Base-by-base conservation (phyloP, 371 early-diverging fungal species). In the Actinomortierella wolfii region DNA sequence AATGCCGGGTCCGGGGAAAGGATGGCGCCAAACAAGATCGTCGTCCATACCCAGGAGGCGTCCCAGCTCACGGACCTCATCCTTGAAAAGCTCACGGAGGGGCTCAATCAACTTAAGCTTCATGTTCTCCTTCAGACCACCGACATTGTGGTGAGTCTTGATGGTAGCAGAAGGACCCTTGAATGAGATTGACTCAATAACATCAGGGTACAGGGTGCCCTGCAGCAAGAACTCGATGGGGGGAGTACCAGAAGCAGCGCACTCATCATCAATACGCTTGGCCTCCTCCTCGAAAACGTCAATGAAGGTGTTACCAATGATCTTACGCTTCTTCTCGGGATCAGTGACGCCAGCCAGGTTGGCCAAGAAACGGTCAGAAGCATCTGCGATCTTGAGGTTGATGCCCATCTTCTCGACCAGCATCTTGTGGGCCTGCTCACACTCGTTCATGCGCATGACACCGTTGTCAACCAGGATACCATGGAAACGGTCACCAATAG, bases 101-200 rank as follows among this genome's bases (percentile, higher is more conserved):
- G 98, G 98, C 79, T 98, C 98, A 64, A 97, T 96, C 57, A 98
- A 84, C 85, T 96, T 95, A 60, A 96, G 82, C 71, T 94, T 95
- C 97, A 98, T 97, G 84, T 95, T 87, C 61, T 94, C 95, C 59
- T 94, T 84, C 44, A 97, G 85, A 62, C 98, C 98, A 67, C 98
- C 98, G 51, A 98, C 98, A 74, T 98, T 98, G 85, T 98, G 98
- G 78, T 98, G 98, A 25, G 98, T 95, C 87, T 98, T 98, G 84
- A 98, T 98, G 64, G 96, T 96, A 21, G 96, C 98, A 67, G 88
- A 87, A 45, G 98, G 98, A 9, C 98, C 98, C 91, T 98, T 98
- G 92, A 97, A 98, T 23, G 95, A 95, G 68, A 98, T 93, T 57
- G 91, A 90, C 84, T 98, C 98, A 68, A 98, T 98, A 54, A 98